These are phyloP conservation scores for Aspergillus glaucus DNA, from an alignment of 2,329 filamentous ascomycete genomes.

Conservation along the genomic window DNA sequence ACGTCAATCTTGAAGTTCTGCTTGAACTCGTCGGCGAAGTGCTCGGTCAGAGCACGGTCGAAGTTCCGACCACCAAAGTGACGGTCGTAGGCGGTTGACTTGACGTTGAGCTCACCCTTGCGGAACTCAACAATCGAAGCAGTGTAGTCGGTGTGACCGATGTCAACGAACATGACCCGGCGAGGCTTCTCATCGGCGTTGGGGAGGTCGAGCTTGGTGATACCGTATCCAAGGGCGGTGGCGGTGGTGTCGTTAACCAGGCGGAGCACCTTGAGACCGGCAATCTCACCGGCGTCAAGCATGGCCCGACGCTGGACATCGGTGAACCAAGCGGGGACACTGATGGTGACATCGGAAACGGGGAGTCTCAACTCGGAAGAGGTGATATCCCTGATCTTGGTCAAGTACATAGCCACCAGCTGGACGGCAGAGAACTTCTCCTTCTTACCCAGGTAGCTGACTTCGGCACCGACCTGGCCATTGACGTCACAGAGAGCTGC, in stretches of 20 bases:
- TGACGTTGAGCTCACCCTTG: constrained; percentile 93
- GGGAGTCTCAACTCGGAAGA: constrained; percentile 81
- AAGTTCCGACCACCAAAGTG: constrained; percentile 98
- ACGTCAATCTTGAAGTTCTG: constrained; percentile 98
- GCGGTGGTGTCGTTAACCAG: constrained; percentile 98
- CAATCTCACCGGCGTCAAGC: constrained; percentile 87
- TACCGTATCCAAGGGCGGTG: constrained; percentile 90
- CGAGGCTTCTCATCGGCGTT: constrained; percentile 82
- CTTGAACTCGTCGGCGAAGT: constrained; percentile 93
- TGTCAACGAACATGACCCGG: constrained; percentile 85
- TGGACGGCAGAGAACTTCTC: constrained; percentile 92
- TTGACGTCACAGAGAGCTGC: constrained; percentile 81
- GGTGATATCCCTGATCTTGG: constrained; percentile 86
- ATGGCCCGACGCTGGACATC: constrained; percentile 85
- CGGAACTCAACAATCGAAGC: constrained; percentile 90
- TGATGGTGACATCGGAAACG: constrained; percentile 88
- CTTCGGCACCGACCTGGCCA: constrained; percentile 91
- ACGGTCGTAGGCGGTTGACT: constrained; percentile 85
- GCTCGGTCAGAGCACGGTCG: constrained; percentile 88
- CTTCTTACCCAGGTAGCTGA: constrained; percentile 89
- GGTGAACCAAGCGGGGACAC: constrained; percentile 94
- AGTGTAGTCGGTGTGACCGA: constrained; percentile 95
- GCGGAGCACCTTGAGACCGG: constrained; percentile 83
- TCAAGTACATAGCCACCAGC: constrained; percentile 89
- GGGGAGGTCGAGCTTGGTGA: constrained; percentile 94